Evolutionary conservation across 2,329 filamentous ascomycete genomes (phyloP).

Genomic region (Aureobasidium sp.): DNA sequence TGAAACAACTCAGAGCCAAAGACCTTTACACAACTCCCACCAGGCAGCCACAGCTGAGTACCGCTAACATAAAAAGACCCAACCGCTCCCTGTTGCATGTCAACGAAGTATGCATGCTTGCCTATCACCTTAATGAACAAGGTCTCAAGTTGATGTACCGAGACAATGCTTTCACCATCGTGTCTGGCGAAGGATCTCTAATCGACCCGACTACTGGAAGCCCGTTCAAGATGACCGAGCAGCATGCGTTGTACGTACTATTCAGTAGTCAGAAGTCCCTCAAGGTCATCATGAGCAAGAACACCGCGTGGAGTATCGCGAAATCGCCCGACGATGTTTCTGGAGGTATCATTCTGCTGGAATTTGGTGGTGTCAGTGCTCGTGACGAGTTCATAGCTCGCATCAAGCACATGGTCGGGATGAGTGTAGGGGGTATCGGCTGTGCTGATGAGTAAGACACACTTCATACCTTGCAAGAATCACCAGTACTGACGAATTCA

Average conservation of each 20-base stretch:
- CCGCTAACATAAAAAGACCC: background rate
- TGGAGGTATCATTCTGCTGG: background rate
- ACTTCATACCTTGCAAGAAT: background rate
- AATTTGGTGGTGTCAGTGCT: background rate
- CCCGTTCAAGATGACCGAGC: background rate
- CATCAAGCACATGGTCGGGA: background rate
- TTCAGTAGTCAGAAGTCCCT: background rate
- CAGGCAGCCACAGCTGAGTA: background rate
- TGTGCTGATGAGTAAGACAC: background rate
- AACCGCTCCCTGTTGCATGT: background rate
- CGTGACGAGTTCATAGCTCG: background rate
- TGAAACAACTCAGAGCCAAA: background rate
- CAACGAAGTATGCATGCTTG: conserved; percentile 3
- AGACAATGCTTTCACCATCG: background rate
- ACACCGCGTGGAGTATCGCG: background rate
- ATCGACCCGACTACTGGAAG: background rate
- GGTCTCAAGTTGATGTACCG: background rate
- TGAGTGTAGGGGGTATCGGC: background rate
- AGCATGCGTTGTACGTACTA: background rate
- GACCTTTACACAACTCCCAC: background rate
- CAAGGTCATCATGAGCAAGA: background rate
- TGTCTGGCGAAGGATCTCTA: background rate
- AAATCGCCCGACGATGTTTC: background rate
- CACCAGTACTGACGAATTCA: background rate
- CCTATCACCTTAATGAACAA: background rate